Evolutionary conservation across 2,329 filamentous ascomycete species (phyloP).

Genomic region (Didymellaceae sp.): DNA sequence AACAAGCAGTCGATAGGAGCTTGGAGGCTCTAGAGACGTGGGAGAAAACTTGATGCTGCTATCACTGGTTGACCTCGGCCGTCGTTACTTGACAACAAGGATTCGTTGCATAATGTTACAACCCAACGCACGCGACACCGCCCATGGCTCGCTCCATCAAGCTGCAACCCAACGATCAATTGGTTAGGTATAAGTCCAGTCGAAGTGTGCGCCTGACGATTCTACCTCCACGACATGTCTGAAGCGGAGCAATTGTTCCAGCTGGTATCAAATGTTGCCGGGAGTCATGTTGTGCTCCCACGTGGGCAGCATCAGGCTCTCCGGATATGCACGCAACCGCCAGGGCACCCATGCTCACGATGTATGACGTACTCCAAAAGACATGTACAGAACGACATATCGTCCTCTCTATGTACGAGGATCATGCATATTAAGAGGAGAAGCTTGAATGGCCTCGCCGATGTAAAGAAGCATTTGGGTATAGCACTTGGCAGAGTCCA

Average conservation of each 20-base stretch:
- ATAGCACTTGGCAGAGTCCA: no score
- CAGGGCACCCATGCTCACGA: constrained; percentile 7
- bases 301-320: background rate
- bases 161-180: constrained; percentile 10
- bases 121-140: constrained; percentile 22
- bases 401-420: background rate
- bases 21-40: no score
- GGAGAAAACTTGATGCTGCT: background rate
- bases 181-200: background rate
- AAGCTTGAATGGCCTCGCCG: no score
- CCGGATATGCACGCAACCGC: constrained; percentile 4
- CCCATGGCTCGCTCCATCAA: background rate
- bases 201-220: no score
- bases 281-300: constrained; percentile 1
- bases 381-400: background rate
- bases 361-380: background rate
- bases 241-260: no score
- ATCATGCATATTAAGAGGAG: no score
- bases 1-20: background rate
- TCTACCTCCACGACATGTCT: no score
- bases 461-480: no score
- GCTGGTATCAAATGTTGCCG: no score
- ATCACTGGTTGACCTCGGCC: background rate
- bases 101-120: background rate
- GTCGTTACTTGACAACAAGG: background rate